These are phyloP conservation scores for Cystobasidium slooffiae DNA, from an alignment of 1,284 basidiomycete genomes.

Conservation along the genomic window DNA sequence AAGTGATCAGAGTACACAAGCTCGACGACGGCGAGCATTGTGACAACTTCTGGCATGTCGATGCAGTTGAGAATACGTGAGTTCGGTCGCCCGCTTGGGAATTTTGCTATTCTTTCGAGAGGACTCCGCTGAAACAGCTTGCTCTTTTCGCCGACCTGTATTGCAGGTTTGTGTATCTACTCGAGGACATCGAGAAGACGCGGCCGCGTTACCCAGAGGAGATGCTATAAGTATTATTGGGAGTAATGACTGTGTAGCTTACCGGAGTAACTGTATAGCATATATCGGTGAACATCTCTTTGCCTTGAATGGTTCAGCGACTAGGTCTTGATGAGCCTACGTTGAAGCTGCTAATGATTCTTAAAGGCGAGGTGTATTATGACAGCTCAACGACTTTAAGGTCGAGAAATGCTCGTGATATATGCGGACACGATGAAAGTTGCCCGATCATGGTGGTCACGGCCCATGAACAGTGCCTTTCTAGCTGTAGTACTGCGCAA, in stretches of 20 bases:
- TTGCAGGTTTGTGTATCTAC: constrained; percentile 54
- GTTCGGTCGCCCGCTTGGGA: constrained; percentile 46
- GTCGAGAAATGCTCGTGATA: too few species aligned
- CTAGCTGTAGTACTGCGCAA: too few species aligned
- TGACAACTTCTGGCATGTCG: constrained; percentile 60
- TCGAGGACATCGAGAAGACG: constrained; percentile 57
- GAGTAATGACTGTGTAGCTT: background rate
- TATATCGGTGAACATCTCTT: background rate
- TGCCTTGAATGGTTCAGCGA: too few species aligned
- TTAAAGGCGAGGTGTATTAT: too few species aligned
- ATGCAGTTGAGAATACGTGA: constrained; percentile 67
- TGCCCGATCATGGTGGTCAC: too few species aligned
- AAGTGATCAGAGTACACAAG: constrained; percentile 60
- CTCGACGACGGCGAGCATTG: constrained; percentile 56
- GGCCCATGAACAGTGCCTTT: too few species aligned
- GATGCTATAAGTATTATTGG: background rate
- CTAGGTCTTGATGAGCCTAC: too few species aligned
- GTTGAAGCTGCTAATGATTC: too few species aligned
- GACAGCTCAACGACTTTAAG: too few species aligned
- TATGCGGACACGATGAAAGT: too few species aligned
- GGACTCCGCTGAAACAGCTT: background rate
- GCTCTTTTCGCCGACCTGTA: background rate
- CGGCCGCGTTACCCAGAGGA: constrained; percentile 54
- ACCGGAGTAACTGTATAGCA: background rate
- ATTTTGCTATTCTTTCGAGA: too few species aligned